Conservation (phyloP, 352 stramenopile genomes). For the Phytophthora citrophthora region DNA sequence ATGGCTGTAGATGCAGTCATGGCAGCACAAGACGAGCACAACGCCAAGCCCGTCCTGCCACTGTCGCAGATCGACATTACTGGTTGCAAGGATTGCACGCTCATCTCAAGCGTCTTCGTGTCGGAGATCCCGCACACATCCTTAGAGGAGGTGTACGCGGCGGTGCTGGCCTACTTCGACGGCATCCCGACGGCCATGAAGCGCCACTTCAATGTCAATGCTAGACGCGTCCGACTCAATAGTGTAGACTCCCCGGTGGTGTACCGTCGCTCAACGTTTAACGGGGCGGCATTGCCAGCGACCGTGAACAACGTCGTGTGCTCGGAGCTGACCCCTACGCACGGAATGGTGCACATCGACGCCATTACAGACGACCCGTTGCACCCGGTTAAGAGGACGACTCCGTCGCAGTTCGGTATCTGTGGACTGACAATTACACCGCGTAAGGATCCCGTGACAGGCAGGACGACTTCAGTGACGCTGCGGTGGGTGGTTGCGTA, state of each 20-base stretch:
- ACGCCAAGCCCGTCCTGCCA: slow-evolving; percentile 28
- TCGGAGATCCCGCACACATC: slow-evolving; percentile 46
- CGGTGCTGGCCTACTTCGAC: slow-evolving; percentile 37
- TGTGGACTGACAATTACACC: slow-evolving; percentile 37
- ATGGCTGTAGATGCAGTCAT: slow-evolving; percentile 25
- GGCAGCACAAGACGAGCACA: slow-evolving; percentile 5
- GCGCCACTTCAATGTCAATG: slow-evolving; percentile 39
- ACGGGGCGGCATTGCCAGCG: slow-evolving; percentile 15
- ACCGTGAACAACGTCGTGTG: slow-evolving; percentile 42
- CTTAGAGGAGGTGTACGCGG: slow-evolving; percentile 41
- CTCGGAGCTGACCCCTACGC: slow-evolving; percentile 29
- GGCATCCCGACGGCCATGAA: slow-evolving; percentile 42
- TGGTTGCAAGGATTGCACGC: slow-evolving; percentile 34
- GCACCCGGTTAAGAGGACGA: slow-evolving; percentile 17
- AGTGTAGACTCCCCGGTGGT: slow-evolving; percentile 21
- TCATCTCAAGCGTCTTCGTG: slow-evolving; percentile 46
- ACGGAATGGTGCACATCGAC: slow-evolving; percentile 48
- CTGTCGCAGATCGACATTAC: slow-evolving; percentile 46
- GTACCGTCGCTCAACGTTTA: slow-evolving; percentile 43
- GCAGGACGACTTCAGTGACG: slow-evolving; percentile 25
- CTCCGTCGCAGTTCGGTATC: slow-evolving; percentile 34
- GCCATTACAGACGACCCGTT: slow-evolving; percentile 37
- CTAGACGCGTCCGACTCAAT: slow-evolving; percentile 31
- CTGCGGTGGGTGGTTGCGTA: slow-evolving; percentile 40
- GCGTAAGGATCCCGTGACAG: slow-evolving; percentile 23